Evolutionary conservation across 2,329 filamentous ascomycete genomes (phyloP), one percentile per base, ranked within the genome.

Genomic region (Aspergillus chevalieri): DNA sequence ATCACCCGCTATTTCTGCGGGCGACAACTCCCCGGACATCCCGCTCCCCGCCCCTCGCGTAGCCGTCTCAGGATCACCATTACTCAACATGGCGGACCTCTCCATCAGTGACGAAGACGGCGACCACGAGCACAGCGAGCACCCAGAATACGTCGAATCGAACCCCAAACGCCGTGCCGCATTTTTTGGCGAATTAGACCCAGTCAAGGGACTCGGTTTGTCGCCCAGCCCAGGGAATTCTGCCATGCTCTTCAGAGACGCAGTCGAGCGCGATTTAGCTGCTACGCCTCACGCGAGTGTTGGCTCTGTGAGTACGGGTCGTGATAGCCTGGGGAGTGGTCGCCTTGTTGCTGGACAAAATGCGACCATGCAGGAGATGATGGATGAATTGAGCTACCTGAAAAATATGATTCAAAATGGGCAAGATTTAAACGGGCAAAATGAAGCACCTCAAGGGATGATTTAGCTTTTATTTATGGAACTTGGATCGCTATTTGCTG

Each of bases 331-430:
- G 7, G 57, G 58, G 44, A 49, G 57, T 46, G 50, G 53, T 5
- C 59, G 58, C 14, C 46, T 64, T 30, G 49, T 64, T 30, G 49
- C 53, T 22, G 58, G 63, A 2, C 66, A 67, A 50, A 61, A 60
- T 43, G 66, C 60, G 33, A 69, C 68, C 15, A 73, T 79, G 65
- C 70, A 74, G 53, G 71, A 76, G 54, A 61, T 79, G 50, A 67
- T 79, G 57, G 71, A 74, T 53, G 76, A 79, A 52, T 63, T 79
- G 61, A 74, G 74, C 48, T 79, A 79, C 58, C 61, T 79, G 38
- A 73, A 74, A 21, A 68, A 69, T 47, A 66, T 75, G 51, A 78
- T 79, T 30, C 65, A 68, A 48, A 62, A 62, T 50, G 65, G 62
- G 36, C 17, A 17, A 9, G 21, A 22, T 5, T 5, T 22, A 22